Conservation (phyloP, 2,329 filamentous ascomycete species). For the Ciborinia camelliae region DNA sequence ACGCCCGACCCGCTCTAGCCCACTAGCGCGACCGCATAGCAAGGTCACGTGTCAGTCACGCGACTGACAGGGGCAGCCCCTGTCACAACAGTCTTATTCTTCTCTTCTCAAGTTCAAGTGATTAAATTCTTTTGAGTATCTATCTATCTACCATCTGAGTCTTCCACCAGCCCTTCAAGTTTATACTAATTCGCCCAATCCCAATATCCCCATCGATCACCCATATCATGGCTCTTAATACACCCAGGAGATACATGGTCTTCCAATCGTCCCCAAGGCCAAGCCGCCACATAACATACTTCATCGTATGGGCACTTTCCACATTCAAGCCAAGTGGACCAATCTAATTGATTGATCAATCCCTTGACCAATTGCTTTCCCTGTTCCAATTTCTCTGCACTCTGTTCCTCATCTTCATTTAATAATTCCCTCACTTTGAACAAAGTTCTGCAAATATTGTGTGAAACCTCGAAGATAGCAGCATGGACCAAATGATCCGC, state of each 20-base stretch:
- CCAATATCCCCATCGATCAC: conserved; percentile 13
- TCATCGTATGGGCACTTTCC: conserved; percentile 51
- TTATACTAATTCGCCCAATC: not conserved
- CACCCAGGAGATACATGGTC: conserved; percentile 53
- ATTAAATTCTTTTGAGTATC: too few relatives aligned
- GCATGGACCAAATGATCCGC: conserved; percentile 47
- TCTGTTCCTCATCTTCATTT: not conserved
- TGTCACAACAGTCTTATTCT: too few relatives aligned
- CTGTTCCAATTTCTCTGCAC: not conserved
- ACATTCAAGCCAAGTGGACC: conserved; percentile 59
- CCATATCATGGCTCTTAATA: conserved; percentile 27
- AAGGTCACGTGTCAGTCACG: too few relatives aligned
- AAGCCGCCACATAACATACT: conserved; percentile 59
- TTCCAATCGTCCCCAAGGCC: conserved; percentile 53
- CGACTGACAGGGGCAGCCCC: too few relatives aligned
- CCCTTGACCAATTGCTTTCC: not conserved
- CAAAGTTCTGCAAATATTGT: conserved; percentile 41
- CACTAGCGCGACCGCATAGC: too few relatives aligned
- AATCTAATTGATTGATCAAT: conserved; percentile 35
- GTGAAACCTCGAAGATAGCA: conserved; percentile 42
- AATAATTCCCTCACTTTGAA: conserved; percentile 29
- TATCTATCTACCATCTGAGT: too few relatives aligned
- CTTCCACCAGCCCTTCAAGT: not conserved
- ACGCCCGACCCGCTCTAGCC: too few relatives aligned
- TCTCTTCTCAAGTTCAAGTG: too few relatives aligned